phyloP scores from a whole-genome alignment of 345 rosid species.

The Dipteronia sinensis region DNA sequence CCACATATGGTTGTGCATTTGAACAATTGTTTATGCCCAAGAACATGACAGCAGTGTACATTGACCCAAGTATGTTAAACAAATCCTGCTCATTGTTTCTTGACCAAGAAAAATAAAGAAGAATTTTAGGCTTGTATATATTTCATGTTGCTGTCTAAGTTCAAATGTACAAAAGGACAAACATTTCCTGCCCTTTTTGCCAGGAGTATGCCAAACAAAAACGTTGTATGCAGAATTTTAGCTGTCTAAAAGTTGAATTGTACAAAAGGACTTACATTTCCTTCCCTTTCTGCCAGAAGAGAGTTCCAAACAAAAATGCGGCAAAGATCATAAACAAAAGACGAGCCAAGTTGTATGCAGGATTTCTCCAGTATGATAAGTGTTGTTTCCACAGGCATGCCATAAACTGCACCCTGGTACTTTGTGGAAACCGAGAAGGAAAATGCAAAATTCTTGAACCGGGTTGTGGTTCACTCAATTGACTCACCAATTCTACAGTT shows the following conservation, averaged over 20 bases:
- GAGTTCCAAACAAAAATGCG: constrained; percentile 29
- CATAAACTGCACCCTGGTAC: constrained; percentile 34
- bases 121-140: background rate
- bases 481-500: constrained; percentile 35
- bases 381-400: constrained; percentile 62
- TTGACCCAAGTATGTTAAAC: constrained; percentile 4
- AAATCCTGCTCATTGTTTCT: constrained; percentile 21
- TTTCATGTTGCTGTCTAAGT: no score
- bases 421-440: constrained; percentile 36
- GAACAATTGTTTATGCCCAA: constrained; percentile 9
- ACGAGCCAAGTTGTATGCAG: constrained; percentile 41
- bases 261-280: constrained; percentile 22
- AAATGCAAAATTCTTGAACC: constrained; percentile 43
- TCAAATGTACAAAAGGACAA: constrained; percentile 3
- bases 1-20: background rate
- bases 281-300: constrained; percentile 35
- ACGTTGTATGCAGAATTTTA: no score
- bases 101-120: background rate
- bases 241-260: background rate
- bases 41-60: constrained; percentile 11
- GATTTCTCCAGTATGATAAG: constrained; percentile 58
- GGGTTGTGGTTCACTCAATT: constrained; percentile 35
- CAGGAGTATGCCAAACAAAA: constrained; percentile 29
- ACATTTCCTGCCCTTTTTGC: constrained; percentile 33
- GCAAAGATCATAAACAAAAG: constrained; percentile 23